Percentiles rank a stretch among this genome's conserved stretches.
These are phyloP conservation scores for Kwoniella mangroviensis DNA, from an alignment of 768 basidiomycete species.

Conservation along the genomic window DNA sequence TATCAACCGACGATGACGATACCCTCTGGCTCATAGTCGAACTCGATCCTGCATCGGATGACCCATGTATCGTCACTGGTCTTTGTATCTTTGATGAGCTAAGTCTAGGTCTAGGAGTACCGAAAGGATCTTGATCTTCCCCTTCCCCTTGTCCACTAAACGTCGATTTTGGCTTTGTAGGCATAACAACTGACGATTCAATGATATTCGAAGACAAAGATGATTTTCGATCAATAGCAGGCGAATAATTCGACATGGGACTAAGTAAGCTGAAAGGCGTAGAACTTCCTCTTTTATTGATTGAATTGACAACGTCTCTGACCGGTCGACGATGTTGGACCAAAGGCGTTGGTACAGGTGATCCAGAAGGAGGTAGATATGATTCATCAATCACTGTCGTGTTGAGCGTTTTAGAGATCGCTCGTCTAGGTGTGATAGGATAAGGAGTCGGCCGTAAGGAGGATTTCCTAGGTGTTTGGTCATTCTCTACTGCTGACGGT, in stretches of 20 bases:
- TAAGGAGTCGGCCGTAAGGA: background rate
- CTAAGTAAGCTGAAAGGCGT: slow-evolving; percentile 26
- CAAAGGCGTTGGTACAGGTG: slow-evolving; percentile 31
- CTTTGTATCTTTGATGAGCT: background rate
- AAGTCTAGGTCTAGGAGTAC: slow-evolving; percentile 6
- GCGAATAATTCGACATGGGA: slow-evolving; percentile 37
- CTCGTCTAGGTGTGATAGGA: slow-evolving; percentile 5
- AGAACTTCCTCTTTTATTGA: slow-evolving; percentile 41
- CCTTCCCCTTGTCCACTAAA: background rate
- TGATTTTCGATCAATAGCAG: slow-evolving; percentile 3
- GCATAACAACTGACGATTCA: background rate
- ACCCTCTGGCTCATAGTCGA: background rate
- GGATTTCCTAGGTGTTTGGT: background rate
- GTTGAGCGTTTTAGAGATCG: background rate
- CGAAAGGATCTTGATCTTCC: slow-evolving; percentile 11
- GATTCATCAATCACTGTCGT: slow-evolving; percentile 4
- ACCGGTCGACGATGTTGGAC: slow-evolving; percentile 41
- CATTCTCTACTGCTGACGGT: background rate
- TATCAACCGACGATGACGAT: background rate
- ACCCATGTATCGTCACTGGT: slow-evolving; percentile 10
- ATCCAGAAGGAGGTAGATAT: slow-evolving; percentile 16
- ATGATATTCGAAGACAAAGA: slow-evolving; percentile 1
- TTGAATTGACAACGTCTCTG: slow-evolving; percentile 45
- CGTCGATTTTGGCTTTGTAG: background rate
- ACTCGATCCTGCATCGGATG: background rate